A percentile compares a stretch with the other conserved stretches of the same genome.
Conservation (phyloP, 2,329 filamentous ascomycete species). For the Ciborinia camelliae region DNA sequence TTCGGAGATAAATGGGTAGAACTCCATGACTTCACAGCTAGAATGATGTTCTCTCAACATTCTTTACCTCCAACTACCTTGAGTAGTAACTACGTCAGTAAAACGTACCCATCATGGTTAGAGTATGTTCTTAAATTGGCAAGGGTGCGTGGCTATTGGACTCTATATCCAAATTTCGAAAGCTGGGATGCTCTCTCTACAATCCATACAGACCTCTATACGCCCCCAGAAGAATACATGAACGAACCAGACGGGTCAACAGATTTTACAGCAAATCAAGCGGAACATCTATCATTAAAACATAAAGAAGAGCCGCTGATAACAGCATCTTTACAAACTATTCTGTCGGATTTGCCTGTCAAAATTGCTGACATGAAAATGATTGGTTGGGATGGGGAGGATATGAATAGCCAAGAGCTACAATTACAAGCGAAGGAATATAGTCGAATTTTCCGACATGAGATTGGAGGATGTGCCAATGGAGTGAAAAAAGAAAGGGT, state of each 20-base stretch:
- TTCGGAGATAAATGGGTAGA: conserved; percentile 85
- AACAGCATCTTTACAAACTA: conserved; percentile 49
- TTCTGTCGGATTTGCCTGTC: conserved; percentile 44
- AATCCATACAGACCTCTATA: conserved; percentile 72
- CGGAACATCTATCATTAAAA: conserved; percentile 30
- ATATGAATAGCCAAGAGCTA: conserved; percentile 42
- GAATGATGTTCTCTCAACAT: conserved; percentile 32
- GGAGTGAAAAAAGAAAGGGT: conserved; percentile 23
- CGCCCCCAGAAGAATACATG: conserved; percentile 65
- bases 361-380: conserved; percentile 52
- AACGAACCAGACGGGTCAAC: conserved; percentile 15
- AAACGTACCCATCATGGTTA: conserved; percentile 70
- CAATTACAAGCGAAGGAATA: conserved; percentile 50
- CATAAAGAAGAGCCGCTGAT: conserved; percentile 41
- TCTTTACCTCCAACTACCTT: conserved; percentile 41
- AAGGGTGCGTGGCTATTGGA: conserved; percentile 70
- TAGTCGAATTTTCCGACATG: conserved; percentile 54
- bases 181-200: conserved; percentile 55
- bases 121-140: conserved; percentile 76
- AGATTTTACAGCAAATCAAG: conserved; percentile 34
- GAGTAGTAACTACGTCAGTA: conserved; percentile 59
- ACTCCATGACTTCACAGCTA: conserved; percentile 73
- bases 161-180: conserved; percentile 69
- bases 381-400: conserved; percentile 61
- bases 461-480: conserved; percentile 62